These are phyloP conservation scores for Lipomyces anomalus DNA, from an alignment of 805 yeast species.

Conservation along the genomic window DNA sequence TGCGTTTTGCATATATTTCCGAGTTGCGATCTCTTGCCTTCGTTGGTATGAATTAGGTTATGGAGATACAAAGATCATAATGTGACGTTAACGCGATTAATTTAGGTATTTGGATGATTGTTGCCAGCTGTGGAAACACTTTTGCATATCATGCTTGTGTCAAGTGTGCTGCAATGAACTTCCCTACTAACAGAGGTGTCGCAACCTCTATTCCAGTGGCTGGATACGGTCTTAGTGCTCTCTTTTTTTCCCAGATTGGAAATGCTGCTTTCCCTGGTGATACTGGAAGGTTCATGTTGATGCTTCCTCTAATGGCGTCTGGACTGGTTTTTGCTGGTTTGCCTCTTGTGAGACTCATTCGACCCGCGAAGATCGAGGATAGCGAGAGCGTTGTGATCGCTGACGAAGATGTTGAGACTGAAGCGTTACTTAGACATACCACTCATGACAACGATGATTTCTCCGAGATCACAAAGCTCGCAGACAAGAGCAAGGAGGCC, in stretches of 20 bases:
- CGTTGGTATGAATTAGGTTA: no score
- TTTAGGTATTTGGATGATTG: conserved; percentile 44
- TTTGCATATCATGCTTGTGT: conserved; percentile 57
- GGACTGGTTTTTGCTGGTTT: conserved; percentile 23
- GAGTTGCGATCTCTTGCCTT: conserved; percentile 36
- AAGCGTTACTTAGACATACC: conserved; percentile 17
- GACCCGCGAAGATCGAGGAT: conserved; percentile 15
- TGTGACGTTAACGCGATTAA: no score
- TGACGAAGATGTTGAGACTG: conserved; percentile 10
- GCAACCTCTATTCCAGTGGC: conserved; percentile 75
- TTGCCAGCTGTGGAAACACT: conserved; percentile 67
- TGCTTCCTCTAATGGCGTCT: conserved; percentile 23
- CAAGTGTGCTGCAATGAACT: conserved; percentile 66
- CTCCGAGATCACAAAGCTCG: conserved; percentile 1
- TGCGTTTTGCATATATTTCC: conserved; percentile 48
- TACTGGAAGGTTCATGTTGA: conserved; percentile 44
- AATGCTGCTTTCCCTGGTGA: conserved; percentile 50
- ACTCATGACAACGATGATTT: conserved; percentile 1
- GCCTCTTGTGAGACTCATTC: conserved; percentile 23
- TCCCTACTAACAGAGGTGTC: conserved; percentile 62
- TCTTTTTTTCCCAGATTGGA: conserved; percentile 55
- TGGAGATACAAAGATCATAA: no score
- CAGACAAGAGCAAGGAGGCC: conserved; percentile 2
- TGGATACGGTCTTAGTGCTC: conserved; percentile 68
- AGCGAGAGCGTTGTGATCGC: conserved; percentile 8